Base-by-base conservation (phyloP, 208 protist species). In the Leishmania major region DNA sequence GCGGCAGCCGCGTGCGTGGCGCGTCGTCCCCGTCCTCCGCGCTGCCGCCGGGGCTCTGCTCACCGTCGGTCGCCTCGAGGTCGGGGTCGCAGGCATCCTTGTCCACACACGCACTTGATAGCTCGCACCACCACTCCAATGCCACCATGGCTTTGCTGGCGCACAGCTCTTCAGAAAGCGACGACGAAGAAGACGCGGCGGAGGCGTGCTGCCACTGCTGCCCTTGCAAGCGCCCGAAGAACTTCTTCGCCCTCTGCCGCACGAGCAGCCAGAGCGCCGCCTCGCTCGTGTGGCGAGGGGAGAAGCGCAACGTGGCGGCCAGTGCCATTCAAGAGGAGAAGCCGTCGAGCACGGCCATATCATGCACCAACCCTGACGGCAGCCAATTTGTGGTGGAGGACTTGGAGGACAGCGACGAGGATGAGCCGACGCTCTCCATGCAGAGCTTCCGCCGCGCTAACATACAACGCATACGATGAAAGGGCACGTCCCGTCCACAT, bases 381-480 rank as follows among this genome's bases (percentile, higher is more conserved):
- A 62, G n/a, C 35, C 22, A 51, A 17, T 49, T 79, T 62, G 55
- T 77, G 66, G 43, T 88, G 37, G 77, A 88, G 19, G 80, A 88
- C 70, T 73, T 82, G 37, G 84, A 86, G 60, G 62, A 57, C 47
- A 66, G 53, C 79, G 85, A 87, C 59, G 85, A 87, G 4, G 91
- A 92, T 37, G 90, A 91, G 60, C 83, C 87, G 51, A 66, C 82
- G 51, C 66, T 94, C 71, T 94, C 89, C 28, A 88, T 91, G 70
- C 80, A 88, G 59, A 88, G 80, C 74, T 91, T 94, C 51, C 83
- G 84, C 22, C 82, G 82, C 1, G 70, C 82, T 11, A 85, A 60
- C 73, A 79, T 85, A 55, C 82, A 79, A 51, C 82, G 82, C 70
- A 75, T 85, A 53, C 82, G 82, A 31, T 85, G 67, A 73, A 31